These are phyloP conservation scores for Xylaria palmicola DNA, from an alignment of 495 filamentous ascomycete species.

Conservation along the genomic window DNA sequence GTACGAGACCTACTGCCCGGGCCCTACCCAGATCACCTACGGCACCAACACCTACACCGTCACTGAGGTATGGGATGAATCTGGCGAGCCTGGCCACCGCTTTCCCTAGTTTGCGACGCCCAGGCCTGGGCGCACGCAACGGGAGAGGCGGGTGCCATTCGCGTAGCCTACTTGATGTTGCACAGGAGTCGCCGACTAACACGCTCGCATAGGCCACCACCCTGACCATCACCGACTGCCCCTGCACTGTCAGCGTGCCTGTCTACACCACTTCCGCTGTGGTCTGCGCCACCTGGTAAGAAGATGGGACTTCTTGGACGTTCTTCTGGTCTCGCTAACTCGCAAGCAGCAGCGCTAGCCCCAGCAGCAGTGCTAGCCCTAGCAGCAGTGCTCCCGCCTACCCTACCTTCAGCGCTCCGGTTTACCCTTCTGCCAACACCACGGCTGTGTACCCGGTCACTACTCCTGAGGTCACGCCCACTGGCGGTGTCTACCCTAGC, in stretches of 20 bases:
- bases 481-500: constrained; percentile 31
- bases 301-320: background rate
- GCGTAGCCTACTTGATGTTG: background rate
- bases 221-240: constrained; percentile 77
- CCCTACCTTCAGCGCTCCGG: constrained; percentile 23
- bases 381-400: constrained; percentile 24
- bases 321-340: background rate
- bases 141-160: background rate
- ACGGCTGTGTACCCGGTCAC: constrained; percentile 28
- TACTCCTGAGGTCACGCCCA: constrained; percentile 31
- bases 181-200: constrained; percentile 16
- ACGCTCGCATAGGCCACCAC: constrained; percentile 58
- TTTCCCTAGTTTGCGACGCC: background rate
- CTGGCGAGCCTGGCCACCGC: background rate
- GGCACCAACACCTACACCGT: constrained; percentile 74
- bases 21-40: constrained; percentile 68
- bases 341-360: background rate
- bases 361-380: constrained; percentile 19
- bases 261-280: constrained; percentile 61
- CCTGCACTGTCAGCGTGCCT: constrained; percentile 74
- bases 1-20: constrained; percentile 85
- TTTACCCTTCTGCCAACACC: constrained; percentile 22
- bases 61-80: constrained; percentile 52
- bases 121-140: background rate
- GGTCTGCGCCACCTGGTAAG: constrained; percentile 66